Evolutionary conservation across 1,284 basidiomycete species (phyloP).

Genomic region (Exsudoporus floridanus): DNA sequence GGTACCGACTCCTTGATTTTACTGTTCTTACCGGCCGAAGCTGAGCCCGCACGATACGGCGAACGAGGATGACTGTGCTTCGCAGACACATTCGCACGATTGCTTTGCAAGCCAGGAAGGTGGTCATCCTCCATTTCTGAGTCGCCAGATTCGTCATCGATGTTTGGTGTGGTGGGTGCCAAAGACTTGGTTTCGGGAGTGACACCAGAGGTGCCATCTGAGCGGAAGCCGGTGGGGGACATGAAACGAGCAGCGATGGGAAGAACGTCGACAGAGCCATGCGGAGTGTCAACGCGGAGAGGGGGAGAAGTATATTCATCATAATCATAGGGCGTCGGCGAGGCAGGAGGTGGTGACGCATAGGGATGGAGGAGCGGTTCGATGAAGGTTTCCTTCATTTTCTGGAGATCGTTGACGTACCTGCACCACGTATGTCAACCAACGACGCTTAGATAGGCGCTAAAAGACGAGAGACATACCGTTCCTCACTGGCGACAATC

Average conservation of each 20-base stretch:
- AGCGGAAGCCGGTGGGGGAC: constrained; percentile 62
- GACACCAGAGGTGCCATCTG: constrained; percentile 44
- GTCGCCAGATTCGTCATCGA: constrained; percentile 70
- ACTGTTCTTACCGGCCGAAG: constrained; percentile 40
- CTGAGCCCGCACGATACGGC: constrained; percentile 63
- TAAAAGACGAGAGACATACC: constrained; percentile 50
- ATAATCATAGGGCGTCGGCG: constrained; percentile 61
- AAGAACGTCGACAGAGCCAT: constrained; percentile 73
- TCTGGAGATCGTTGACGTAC: constrained; percentile 87
- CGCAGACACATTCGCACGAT: constrained; percentile 43
- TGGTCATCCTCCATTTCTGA: constrained; percentile 67
- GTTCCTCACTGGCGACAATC: constrained; percentile 95
- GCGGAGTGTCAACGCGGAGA: constrained; percentile 53
- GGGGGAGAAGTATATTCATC: constrained; percentile 50
- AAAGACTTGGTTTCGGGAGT: constrained; percentile 44
- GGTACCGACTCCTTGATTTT: constrained; percentile 49
- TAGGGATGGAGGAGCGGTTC: constrained; percentile 86
- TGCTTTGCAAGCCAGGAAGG: constrained; percentile 42
- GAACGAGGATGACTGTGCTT: constrained; percentile 73
- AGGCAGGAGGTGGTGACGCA: constrained; percentile 45
- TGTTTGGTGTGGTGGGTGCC: constrained; percentile 48
- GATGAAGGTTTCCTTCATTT: constrained; percentile 92
- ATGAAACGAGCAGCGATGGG: constrained; percentile 91
- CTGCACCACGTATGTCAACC: constrained; percentile 42
- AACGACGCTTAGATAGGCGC: constrained; percentile 16